Conservation (phyloP, 345 rosid genomes). For the Bruguiera gymnorhiza region DNA sequence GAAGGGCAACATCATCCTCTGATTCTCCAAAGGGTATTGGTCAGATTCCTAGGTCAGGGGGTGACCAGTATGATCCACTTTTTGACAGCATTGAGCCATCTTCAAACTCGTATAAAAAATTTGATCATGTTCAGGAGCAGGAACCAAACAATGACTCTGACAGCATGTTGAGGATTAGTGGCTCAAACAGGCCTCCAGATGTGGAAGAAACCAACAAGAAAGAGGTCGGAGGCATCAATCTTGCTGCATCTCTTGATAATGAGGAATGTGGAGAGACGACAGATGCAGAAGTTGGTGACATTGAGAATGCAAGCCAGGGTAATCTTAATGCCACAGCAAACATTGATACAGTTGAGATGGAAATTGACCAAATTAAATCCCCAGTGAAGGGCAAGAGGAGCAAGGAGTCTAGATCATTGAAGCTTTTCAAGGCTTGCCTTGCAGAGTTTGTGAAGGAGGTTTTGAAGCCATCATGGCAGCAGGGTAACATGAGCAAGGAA, state of each 20-base stretch:
- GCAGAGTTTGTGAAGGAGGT: slow-evolving; percentile 92
- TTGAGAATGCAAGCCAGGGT: slow-evolving; percentile 57
- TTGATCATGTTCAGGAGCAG: slow-evolving; percentile 34
- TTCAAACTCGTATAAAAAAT: slow-evolving; percentile 37
- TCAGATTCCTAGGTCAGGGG: slow-evolving; percentile 33
- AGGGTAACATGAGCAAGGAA: slow-evolving; percentile 96
- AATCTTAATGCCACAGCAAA: slow-evolving; percentile 32
- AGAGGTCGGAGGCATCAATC: slow-evolving; percentile 33
- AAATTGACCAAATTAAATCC: slow-evolving; percentile 55
- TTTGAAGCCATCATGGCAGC: slow-evolving; percentile 85
- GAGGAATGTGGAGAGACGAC: slow-evolving; percentile 73
- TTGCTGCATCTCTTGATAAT: slow-evolving; percentile 38
- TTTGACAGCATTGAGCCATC: slow-evolving; percentile 76
- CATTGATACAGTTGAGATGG: slow-evolving; percentile 38
- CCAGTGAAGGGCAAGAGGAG: slow-evolving; percentile 47
- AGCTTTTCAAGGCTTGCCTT: slow-evolving; percentile 67
- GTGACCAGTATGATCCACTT: slow-evolving; percentile 82
- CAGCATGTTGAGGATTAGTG: slow-evolving; percentile 35
- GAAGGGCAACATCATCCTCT: slow-evolving; percentile 40
- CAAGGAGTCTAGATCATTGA: slow-evolving; percentile 65
- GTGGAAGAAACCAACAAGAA: slow-evolving; percentile 54
- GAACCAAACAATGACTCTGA: slow-evolving; percentile 42
- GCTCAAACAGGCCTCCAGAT: slow-evolving; percentile 53
- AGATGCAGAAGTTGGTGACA: slow-evolving; percentile 54
- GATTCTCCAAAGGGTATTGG: slow-evolving; percentile 35